These are phyloP conservation scores for Fusarium armeniacum DNA, from an alignment of 2,329 filamentous ascomycete genomes.

Conservation along the genomic window DNA sequence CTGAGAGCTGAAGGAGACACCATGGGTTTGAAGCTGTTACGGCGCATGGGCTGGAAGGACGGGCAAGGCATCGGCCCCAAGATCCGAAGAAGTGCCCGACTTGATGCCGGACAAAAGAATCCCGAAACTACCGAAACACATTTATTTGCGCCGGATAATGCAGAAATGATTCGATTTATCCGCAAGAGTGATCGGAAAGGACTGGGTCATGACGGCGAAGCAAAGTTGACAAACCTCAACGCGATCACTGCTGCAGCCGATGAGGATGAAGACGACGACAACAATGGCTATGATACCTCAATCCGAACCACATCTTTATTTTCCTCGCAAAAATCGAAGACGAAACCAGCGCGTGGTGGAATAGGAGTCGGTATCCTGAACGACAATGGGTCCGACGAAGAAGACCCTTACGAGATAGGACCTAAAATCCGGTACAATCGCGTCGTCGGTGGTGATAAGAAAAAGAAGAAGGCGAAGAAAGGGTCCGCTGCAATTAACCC, in stretches of 20 bases:
- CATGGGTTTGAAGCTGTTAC: constrained; percentile 86
- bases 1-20: constrained; percentile 82
- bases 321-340: constrained; percentile 63
- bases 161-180: constrained; percentile 74
- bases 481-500: constrained; percentile 71
- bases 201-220: constrained; percentile 74
- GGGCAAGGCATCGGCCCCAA: constrained; percentile 94
- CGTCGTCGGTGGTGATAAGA: constrained; percentile 84
- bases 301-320: constrained; percentile 36
- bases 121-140: constrained; percentile 66
- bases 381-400: constrained; percentile 93
- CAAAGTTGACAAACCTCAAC: constrained; percentile 61
- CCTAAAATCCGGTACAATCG: constrained; percentile 91
- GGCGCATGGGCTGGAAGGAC: constrained; percentile 95
- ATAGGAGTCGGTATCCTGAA: constrained; percentile 93
- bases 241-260: constrained; percentile 40
- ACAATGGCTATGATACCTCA: constrained; percentile 47
- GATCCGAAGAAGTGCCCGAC: constrained; percentile 78
- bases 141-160: constrained; percentile 88
- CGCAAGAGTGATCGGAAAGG: constrained; percentile 79
- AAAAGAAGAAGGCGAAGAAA: constrained; percentile 77
- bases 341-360: constrained; percentile 68
- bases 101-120: constrained; percentile 63
- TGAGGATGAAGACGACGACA: constrained; percentile 62
- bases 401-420: constrained; percentile 93